Evolutionary conservation across 129 eudicot genomes (phyloP), one percentile per base, ranked within the genome.

Genomic region (Pittosporum tobira): DNA sequence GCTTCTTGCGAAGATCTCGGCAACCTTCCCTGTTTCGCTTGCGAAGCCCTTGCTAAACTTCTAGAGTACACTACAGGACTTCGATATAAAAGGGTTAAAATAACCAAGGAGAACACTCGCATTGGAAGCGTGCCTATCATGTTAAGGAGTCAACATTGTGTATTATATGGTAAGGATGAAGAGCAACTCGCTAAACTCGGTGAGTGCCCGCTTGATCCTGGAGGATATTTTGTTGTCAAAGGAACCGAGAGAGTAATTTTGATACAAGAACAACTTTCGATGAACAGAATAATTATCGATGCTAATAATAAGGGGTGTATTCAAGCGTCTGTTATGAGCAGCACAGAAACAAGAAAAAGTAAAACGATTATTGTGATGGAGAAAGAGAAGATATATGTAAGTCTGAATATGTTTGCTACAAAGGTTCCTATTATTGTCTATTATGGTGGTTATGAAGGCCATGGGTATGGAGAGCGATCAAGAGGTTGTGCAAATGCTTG

Each of bases 181-280:
- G 91, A 85, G 47, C 94, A 93, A 67, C 67, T 93, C n/a, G 90
- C 99, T 23, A 87, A 71, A 75, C 74, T 74, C 30, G 99, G 98
- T 63, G 99, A 93, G 75, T 93, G 99, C 74, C 99, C 99, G 47
- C 96, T 93, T 70, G 99, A 93, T 70, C 99, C 99, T 18, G 99
- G 99, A 67, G 99, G 99, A 61, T 93, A 93, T 71, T 93, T 93
- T 73, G 57, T 93, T 31, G 79, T 93, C 54, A 93, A 84, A 71
- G 99, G 99, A 78, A 87, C 82, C 49, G 99, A 93, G 68, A 93
- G 87, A 96, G 98, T 91, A 76, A 76, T 91, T 48, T 64, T 91
- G 74, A 86, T 91, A 43, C 98, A 91, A 72, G 98, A 91, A 48
- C 98, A 91, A 68, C 98, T 91, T 57, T 91, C 98, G 10, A 91